These are phyloP conservation scores for Thielaviopsis ethacetica DNA, from an alignment of 2,329 filamentous ascomycete genomes.

Conservation along the genomic window DNA sequence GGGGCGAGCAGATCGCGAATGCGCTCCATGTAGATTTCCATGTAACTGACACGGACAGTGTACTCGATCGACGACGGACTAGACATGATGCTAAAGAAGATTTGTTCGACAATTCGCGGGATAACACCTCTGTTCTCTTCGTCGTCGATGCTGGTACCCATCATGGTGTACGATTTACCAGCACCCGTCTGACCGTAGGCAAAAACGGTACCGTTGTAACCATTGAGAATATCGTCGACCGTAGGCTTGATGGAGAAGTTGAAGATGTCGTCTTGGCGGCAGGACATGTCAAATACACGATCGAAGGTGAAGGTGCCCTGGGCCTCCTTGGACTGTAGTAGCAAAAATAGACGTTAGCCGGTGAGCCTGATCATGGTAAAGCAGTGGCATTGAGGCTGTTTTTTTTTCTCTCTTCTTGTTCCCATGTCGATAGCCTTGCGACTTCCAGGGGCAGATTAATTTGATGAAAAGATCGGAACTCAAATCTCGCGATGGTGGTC, in stretches of 20 bases:
- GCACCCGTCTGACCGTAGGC: conserved; percentile 97
- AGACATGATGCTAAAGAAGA: conserved; percentile 85
- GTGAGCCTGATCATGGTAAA: not conserved
- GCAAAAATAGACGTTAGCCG: not conserved
- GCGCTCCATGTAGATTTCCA: conserved; percentile 99
- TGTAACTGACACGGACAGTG: conserved; percentile 95
- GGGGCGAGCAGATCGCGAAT: conserved; percentile 87
- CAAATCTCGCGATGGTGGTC: no score
- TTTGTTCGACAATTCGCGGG: conserved; percentile 91
- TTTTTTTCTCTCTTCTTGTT: no score
- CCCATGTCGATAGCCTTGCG: not conserved
- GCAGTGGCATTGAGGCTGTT: not conserved
- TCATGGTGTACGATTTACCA: conserved; percentile 97
- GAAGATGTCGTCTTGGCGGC: conserved; percentile 84
- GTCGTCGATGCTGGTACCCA: conserved; percentile 68
- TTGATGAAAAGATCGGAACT: no score
- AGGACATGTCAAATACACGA: conserved; percentile 89
- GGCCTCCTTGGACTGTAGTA: conserved; percentile 60
- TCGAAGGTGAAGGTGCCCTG: conserved; percentile 89
- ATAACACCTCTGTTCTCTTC: conserved; percentile 82
- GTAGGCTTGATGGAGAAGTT: conserved; percentile 93
- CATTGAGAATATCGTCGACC: conserved; percentile 95
- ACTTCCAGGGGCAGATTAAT: not conserved
- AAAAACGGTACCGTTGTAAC: conserved; percentile 98
- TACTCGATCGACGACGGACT: conserved; percentile 93